Evolutionary conservation across 108 stramenopile genomes (phyloP).

Genomic region (Craspedostauros australis): DNA sequence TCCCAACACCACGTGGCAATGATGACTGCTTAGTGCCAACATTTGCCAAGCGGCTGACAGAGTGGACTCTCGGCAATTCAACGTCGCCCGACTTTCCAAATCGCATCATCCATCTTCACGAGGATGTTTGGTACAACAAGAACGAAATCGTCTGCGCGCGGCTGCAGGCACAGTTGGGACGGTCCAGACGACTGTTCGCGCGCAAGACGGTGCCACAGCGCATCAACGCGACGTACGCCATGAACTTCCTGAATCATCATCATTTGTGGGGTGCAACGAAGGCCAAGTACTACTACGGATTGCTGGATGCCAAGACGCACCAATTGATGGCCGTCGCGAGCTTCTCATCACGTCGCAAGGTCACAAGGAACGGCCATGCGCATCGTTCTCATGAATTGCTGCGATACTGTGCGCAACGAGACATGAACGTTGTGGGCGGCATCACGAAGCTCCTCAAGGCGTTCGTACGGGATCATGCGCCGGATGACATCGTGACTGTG

Average conservation of each 20-base stretch:
- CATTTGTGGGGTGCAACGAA: slow-evolving; percentile 63
- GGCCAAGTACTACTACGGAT: slow-evolving; percentile 55
- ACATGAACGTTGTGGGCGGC: slow-evolving; percentile 52
- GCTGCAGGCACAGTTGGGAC: slow-evolving; percentile 32
- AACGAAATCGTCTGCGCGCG: slow-evolving; percentile 42
- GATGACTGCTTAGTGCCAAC: too few species aligned
- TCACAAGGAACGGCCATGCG: slow-evolving; percentile 9
- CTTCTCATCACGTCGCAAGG: slow-evolving; percentile 43
- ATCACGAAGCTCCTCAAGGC: slow-evolving; percentile 48
- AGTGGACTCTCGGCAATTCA: too few species aligned
- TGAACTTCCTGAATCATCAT: slow-evolving; percentile 48
- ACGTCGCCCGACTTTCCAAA: too few species aligned
- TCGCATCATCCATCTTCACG: slow-evolving; percentile 68
- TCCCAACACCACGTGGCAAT: too few species aligned
- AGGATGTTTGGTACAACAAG: slow-evolving; percentile 59
- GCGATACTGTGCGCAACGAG: slow-evolving; percentile 48
- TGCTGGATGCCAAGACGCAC: slow-evolving; percentile 19
- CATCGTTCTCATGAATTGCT: slow-evolving; percentile 54
- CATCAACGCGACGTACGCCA: slow-evolving; percentile 27
- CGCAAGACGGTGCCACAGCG: slow-evolving; percentile 39
- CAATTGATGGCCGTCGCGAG: slow-evolving; percentile 57
- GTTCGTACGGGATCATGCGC: slow-evolving; percentile 30
- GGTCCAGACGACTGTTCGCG: slow-evolving; percentile 36
- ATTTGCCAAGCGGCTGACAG: too few species aligned
- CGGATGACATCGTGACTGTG: slow-evolving; percentile 60